Conservation (phyloP, 1,284 basidiomycete species). For the Cutaneotrichosporon spelunceum region DNA sequence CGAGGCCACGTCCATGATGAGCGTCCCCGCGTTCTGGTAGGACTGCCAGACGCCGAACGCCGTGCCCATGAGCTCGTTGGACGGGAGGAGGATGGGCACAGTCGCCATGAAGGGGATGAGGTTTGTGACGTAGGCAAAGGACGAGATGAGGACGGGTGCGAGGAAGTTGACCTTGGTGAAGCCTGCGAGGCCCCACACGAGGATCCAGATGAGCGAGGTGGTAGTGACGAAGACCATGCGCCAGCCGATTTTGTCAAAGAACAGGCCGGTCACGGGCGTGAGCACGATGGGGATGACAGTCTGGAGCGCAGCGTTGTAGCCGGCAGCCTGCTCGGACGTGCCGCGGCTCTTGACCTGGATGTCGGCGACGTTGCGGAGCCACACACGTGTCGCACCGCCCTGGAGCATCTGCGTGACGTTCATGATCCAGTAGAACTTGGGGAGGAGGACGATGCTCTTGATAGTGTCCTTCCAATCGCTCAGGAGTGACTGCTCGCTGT, state of each 20-base stretch:
- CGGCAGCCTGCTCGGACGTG: conserved; percentile 47
- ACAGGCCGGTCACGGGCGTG: conserved; percentile 47
- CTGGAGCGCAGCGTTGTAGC: conserved; percentile 51
- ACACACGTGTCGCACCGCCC: conserved; percentile 49
- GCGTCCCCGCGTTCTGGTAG: conserved; percentile 24
- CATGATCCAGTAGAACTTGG: conserved; percentile 44
- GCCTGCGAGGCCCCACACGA: conserved; percentile 51
- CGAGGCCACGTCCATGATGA: conserved; percentile 49
- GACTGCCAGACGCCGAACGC: conserved; percentile 54
- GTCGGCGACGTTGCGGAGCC: conserved; percentile 51
- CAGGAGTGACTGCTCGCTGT: conserved; percentile 14
- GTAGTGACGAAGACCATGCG: conserved; percentile 32
- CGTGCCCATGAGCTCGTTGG: conserved; percentile 50
- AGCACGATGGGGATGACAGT: conserved; percentile 54
- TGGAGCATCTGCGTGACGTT: conserved; percentile 38
- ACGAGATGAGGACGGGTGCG: conserved; percentile 48
- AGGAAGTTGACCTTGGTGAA: conserved; percentile 51
- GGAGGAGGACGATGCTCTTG: conserved; percentile 14
- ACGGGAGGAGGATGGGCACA: conserved; percentile 51
- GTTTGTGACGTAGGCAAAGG: conserved; percentile 49
- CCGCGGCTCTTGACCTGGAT: conserved; percentile 51
- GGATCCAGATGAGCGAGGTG: conserved; percentile 38
- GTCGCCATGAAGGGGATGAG: conserved; percentile 50
- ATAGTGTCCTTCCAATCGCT: conserved; percentile 14
- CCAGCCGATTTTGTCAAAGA: conserved; percentile 46